Conservation (phyloP, 495 filamentous ascomycete species). For the Tuber borchii region DNA sequence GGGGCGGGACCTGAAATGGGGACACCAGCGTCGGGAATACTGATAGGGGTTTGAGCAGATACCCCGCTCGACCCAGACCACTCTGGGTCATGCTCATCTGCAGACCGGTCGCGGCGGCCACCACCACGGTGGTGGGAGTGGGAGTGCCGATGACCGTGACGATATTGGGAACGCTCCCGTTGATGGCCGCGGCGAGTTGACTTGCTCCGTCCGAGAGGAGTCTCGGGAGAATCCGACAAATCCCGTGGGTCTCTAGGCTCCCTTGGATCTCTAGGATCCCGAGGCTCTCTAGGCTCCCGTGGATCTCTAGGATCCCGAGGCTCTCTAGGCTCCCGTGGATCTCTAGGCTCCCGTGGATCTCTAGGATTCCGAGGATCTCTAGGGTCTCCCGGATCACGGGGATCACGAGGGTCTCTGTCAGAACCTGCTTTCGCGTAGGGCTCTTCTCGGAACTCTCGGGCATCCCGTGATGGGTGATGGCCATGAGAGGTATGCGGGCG, state of each 20-base stretch:
- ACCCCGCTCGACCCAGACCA: slow-evolving; percentile 28
- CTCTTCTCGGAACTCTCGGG: slow-evolving; percentile 7
- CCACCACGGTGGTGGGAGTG: slow-evolving; percentile 30
- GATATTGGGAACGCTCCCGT: slow-evolving; percentile 31
- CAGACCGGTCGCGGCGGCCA: slow-evolving; percentile 27
- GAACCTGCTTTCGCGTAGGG: slow-evolving; percentile 8
- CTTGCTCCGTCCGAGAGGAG: not conserved
- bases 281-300: not conserved
- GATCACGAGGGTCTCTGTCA: not conserved
- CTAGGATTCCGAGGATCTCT: not conserved
- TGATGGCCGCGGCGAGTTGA: slow-evolving; percentile 15
- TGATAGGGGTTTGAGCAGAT: slow-evolving; percentile 26
- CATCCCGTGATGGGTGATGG: slow-evolving; percentile 21
- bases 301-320: not conserved
- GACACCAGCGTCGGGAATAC: slow-evolving; percentile 14
- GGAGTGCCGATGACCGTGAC: slow-evolving; percentile 18
- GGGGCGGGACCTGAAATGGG: slow-evolving; percentile 9
- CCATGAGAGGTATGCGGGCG: slow-evolving; percentile 35
- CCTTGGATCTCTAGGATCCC: not conserved
- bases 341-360: not conserved
- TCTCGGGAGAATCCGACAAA: not conserved
- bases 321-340: not conserved
- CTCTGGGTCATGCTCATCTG: slow-evolving; percentile 22
- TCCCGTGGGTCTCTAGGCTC: not conserved
- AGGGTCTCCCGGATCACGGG: too few species aligned